Base-by-base conservation (phyloP, 2,329 filamentous ascomycete species). In the Trichoderma koningii region DNA sequence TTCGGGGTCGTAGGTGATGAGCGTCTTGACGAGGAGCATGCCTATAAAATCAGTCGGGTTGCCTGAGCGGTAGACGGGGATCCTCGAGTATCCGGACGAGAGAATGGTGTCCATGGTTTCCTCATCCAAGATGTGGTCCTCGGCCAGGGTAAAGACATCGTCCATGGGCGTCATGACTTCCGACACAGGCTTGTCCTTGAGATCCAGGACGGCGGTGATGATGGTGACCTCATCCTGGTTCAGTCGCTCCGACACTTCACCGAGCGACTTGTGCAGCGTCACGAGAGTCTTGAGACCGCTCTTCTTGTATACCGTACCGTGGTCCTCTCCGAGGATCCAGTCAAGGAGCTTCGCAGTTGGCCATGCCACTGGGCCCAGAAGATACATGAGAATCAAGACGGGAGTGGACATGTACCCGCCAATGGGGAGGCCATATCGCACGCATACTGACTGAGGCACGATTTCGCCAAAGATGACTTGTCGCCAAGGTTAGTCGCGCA, bases 161-260 rank as follows among this genome's bases (percentile, higher is more conserved):
- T 92, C 88, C 91, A 99, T 98, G 0, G 95, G 95, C 0, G 96
- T 99, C 95, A 99, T 99, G 74, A 99, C 97, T 73, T 87, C 90
- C 51, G 92, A 92, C 7, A 99, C 93, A 0, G 94, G 84, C 80
- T 99, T 99, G 70, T 95, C 93, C 80, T 98, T 99, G 69, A 99
- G 82, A 74, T 99, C 95, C 65, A 99, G 81, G 15, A 98, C 95
- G 44, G 95, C 94, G 70, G 92, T 97, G 77, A 99, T 99, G 76
- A 99, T 99, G 66, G 95, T 98, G 69, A 99, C 95, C 77, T 99
- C 95, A 74, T 99, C 95, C 70, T 97, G 90, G 77, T 97, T 98
- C 62, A 99, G 82, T 65, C 95, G 89, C 74, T 99, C 93, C 45
- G 90, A 90, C 34, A 90, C 89, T 52, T 92, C 88, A 30, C 95